phyloP scores from a whole-genome alignment of 768 basidiomycete species.

The Lentinula guzmanii region DNA sequence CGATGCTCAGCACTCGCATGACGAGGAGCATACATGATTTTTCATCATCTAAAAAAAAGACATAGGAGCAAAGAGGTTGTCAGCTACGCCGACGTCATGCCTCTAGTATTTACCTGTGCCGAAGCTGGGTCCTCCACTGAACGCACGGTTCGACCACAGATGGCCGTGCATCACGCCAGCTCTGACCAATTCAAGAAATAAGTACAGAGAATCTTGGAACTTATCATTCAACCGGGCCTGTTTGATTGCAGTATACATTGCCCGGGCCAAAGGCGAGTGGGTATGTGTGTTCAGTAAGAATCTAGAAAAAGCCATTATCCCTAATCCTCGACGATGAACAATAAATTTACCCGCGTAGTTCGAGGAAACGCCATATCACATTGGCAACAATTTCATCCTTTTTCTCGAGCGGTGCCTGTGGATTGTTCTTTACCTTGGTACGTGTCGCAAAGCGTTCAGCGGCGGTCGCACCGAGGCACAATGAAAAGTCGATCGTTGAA shows the following conservation, averaged over 20 bases:
- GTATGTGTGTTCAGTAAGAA: constrained; percentile 86
- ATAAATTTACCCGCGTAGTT: constrained; percentile 79
- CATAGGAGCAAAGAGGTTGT: too few relatives aligned
- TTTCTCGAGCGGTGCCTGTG: constrained; percentile 67
- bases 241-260: constrained; percentile 80
- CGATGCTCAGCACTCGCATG: constrained; percentile 94
- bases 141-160: constrained; percentile 80
- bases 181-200: constrained; percentile 91
- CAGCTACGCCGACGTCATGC: too few relatives aligned
- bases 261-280: constrained; percentile 86
- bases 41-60: constrained; percentile 65
- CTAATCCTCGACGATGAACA: not conserved
- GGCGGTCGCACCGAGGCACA: constrained; percentile 89
- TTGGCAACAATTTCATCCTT: constrained; percentile 99
- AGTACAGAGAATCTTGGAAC: constrained; percentile 94
- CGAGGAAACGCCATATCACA: constrained; percentile 97
- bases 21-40: constrained; percentile 93
- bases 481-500: constrained; percentile 92
- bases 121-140: constrained; percentile 94
- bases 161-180: constrained; percentile 97
- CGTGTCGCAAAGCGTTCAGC: constrained; percentile 74
- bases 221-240: constrained; percentile 88
- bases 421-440: constrained; percentile 63
- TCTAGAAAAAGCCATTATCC: constrained; percentile 30
- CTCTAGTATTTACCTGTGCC: constrained; percentile 60